phyloP scores from a whole-genome alignment of 163 green algal species.

The Chloroidium sp. region DNA sequence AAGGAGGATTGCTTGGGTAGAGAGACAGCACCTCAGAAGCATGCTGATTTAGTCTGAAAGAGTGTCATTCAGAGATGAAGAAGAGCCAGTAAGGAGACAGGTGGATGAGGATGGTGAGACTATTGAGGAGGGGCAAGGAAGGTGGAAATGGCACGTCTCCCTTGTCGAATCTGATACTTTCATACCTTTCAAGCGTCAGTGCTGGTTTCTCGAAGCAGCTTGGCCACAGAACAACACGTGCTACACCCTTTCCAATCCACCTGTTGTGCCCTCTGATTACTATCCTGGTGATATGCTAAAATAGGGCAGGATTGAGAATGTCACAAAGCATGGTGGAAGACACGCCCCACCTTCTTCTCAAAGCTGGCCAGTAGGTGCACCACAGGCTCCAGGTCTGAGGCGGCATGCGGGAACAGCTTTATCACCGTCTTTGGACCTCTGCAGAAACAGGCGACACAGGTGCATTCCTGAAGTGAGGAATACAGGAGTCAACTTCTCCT shows the following conservation, averaged over 20 bases:
- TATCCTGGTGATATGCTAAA: no score
- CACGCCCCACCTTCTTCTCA: background rate
- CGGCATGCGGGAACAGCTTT: conserved; percentile 84
- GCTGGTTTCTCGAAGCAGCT: no score
- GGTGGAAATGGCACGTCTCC: no score
- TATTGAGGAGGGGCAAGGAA: no score
- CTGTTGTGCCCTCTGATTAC: no score
- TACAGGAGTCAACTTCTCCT: background rate
- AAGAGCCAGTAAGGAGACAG: background rate
- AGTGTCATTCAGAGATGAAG: background rate
- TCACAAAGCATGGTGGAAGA: background rate
- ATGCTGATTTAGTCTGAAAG: background rate
- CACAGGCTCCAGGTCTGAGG: conserved; percentile 74
- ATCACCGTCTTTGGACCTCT: conserved; percentile 85
- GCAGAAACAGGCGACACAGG: conserved; percentile 18
- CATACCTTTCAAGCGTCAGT: no score
- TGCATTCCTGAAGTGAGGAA: background rate
- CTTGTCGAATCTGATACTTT: no score
- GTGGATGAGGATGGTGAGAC: background rate
- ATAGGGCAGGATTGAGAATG: no score
- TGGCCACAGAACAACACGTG: no score
- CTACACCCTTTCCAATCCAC: no score
- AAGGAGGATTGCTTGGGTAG: no score
- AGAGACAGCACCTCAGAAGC: conserved; percentile 3
- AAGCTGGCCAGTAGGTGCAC: background rate